A percentile compares a stretch with the other conserved stretches of the same genome.
These are phyloP conservation scores for Agaricus subrufescens DNA, from an alignment of 768 basidiomycete genomes.

Conservation along the genomic window DNA sequence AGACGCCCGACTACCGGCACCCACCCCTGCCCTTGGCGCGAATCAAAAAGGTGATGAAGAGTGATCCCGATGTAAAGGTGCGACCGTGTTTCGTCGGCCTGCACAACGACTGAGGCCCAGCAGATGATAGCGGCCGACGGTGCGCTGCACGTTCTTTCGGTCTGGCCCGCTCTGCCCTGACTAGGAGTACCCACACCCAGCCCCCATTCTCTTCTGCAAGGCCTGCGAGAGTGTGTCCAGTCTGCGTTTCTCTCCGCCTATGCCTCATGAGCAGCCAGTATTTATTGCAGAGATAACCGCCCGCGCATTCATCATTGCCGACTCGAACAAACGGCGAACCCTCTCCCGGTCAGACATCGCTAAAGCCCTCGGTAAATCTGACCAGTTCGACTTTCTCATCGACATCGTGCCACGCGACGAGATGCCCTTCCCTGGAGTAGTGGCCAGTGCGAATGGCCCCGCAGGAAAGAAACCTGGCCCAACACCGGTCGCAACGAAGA, in stretches of 20 bases:
- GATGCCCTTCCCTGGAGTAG: conserved; percentile 27
- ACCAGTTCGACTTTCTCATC: conserved; percentile 97
- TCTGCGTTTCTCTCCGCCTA: not conserved
- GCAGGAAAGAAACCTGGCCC: conserved; percentile 8
- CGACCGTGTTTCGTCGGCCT: conserved; percentile 19
- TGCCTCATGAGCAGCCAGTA: conserved; percentile 40
- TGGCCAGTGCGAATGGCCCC: conserved; percentile 7
- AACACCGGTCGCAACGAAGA: conserved; percentile 3
- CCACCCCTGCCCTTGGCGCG: conserved; percentile 88
- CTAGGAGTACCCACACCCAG: conserved; percentile 30
- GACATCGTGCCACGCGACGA: conserved; percentile 93
- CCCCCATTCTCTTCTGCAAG: conserved; percentile 94
- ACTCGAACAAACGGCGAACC: conserved; percentile 94
- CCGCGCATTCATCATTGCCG: conserved; percentile 91
- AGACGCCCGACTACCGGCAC: conserved; percentile 84
- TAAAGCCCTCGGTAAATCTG: conserved; percentile 85
- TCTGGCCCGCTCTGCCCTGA: conserved; percentile 13
- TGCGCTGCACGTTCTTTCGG: conserved; percentile 24
- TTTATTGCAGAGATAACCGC: conserved; percentile 98
- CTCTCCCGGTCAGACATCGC: conserved; percentile 91
- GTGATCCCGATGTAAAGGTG: conserved; percentile 94
- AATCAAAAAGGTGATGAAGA: conserved; percentile 99
- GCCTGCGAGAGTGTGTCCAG: conserved; percentile 88
- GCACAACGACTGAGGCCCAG: conserved; percentile 3
- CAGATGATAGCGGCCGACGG: conserved; percentile 99